These are phyloP conservation scores for Sistotremastrum suecicum DNA, from an alignment of 768 basidiomycete genomes.

Conservation along the genomic window DNA sequence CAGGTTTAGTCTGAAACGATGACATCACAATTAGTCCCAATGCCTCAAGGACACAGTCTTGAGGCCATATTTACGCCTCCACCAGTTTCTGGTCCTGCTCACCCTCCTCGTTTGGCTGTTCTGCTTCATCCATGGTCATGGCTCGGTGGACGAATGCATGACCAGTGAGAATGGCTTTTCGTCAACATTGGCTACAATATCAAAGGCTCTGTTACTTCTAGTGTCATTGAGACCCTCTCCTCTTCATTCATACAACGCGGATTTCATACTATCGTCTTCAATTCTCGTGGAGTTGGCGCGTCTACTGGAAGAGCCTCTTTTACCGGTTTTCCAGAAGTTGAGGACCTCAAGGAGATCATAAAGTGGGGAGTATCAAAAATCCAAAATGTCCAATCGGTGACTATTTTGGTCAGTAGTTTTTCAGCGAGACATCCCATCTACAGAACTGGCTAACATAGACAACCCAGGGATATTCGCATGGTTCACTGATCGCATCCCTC, in stretches of 20 bases:
- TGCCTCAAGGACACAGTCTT: neutral
- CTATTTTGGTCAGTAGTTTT: constrained; percentile 40
- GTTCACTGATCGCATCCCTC: constrained; percentile 56
- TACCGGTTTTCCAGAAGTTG: constrained; percentile 54
- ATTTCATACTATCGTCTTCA: constrained; percentile 56
- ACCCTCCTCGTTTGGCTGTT: constrained; percentile 25
- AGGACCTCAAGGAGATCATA: constrained; percentile 53
- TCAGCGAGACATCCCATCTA: neutral
- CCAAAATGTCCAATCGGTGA: constrained; percentile 31
- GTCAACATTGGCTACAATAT: neutral
- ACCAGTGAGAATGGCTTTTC: constrained; percentile 40
- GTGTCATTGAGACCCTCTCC: constrained; percentile 21
- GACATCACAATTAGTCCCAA: no score
- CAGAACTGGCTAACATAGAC: constrained; percentile 1
- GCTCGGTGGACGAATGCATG: constrained; percentile 63
- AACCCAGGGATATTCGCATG: constrained; percentile 73
- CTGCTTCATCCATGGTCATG: constrained; percentile 80
- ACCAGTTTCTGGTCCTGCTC: no score
- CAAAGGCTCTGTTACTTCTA: constrained; percentile 12
- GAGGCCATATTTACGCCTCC: neutral
- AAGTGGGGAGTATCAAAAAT: constrained; percentile 35
- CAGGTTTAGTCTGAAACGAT: no score
- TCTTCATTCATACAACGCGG: constrained; percentile 24
- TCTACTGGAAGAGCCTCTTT: constrained; percentile 65
- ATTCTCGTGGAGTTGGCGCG: constrained; percentile 63